Conservation (phyloP, 306 rosid genomes). For the Vicia villosa region DNA sequence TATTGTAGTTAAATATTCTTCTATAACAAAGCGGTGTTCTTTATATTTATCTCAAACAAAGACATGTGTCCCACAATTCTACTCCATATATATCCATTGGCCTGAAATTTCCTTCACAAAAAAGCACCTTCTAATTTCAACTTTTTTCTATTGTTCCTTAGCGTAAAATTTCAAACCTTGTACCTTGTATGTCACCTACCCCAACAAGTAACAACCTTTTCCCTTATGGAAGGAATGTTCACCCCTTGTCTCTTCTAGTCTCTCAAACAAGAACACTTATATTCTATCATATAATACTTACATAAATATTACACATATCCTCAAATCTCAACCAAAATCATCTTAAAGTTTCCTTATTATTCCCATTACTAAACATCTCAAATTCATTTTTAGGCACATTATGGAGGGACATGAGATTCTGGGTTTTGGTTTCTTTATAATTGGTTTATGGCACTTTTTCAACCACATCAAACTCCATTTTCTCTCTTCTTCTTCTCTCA, state of each 20-base stretch:
- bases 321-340: background rate
- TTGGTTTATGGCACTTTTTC: slow-evolving; percentile 88
- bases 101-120: slow-evolving; percentile 32
- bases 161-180: slow-evolving; percentile 41
- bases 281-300: background rate
- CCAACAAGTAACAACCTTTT: slow-evolving; percentile 2
- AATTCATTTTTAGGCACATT: background rate
- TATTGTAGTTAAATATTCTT: too few relatives aligned
- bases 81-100: background rate
- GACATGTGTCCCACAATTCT: background rate
- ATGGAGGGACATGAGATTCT: slow-evolving; percentile 71
- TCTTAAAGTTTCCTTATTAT: slow-evolving; percentile 1
- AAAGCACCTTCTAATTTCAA: slow-evolving; percentile 19
- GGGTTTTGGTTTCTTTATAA: slow-evolving; percentile 63
- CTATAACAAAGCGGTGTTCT: too few relatives aligned
- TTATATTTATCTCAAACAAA: too few relatives aligned
- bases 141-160: slow-evolving; percentile 18
- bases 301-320: background rate
- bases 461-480: slow-evolving; percentile 69
- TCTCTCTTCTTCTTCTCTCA: slow-evolving; percentile 25
- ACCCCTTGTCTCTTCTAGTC: background rate
- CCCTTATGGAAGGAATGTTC: slow-evolving; percentile 33
- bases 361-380: slow-evolving; percentile 6
- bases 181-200: slow-evolving; percentile 31
- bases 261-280: background rate